Conservation (phyloP, 1,284 basidiomycete species). For the Apiotrichum laibachii region DNA sequence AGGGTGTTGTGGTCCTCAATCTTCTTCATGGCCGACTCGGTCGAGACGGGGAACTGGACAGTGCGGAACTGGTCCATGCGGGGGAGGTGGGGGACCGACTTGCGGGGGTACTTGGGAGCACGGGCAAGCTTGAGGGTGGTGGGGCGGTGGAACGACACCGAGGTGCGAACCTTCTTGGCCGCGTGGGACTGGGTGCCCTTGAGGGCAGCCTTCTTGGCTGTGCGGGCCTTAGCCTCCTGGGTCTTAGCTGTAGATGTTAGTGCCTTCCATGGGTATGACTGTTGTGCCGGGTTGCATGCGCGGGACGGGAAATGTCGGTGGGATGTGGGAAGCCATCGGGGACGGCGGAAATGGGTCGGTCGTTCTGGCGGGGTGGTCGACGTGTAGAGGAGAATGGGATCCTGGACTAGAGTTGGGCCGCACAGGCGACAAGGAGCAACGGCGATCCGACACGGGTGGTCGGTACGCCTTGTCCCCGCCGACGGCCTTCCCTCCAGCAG, state of each 20-base stretch:
- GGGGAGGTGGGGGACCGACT: slow-evolving; percentile 88
- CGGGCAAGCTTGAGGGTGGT: slow-evolving; percentile 87
- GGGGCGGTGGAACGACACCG: slow-evolving; percentile 93
- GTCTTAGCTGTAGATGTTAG: slow-evolving; percentile 36
- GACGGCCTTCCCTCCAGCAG: no score
- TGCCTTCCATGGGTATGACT: neutral
- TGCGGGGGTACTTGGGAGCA: slow-evolving; percentile 88
- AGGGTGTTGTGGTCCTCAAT: slow-evolving; percentile 99
- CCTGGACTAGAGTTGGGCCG: no score
- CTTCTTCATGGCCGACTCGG: slow-evolving; percentile 69
- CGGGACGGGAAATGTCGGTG: neutral
- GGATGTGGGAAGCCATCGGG: no score
- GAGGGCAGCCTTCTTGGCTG: slow-evolving; percentile 93
- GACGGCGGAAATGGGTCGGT: no score
- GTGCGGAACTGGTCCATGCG: slow-evolving; percentile 97
- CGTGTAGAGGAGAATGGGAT: no score
- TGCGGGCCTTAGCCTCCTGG: slow-evolving; percentile 76
- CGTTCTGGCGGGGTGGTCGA: no score
- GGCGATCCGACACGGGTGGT: no score
- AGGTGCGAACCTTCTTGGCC: slow-evolving; percentile 77
- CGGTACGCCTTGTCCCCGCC: no score
- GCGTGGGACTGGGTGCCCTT: slow-evolving; percentile 78
- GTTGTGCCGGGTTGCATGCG: neutral
- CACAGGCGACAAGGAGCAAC: no score
- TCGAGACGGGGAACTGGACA: slow-evolving; percentile 70